Evolutionary conservation across 179 eudicot species (phyloP), one percentile per base, ranked within the genome.

Genomic region (Heliamphora ciliata): DNA sequence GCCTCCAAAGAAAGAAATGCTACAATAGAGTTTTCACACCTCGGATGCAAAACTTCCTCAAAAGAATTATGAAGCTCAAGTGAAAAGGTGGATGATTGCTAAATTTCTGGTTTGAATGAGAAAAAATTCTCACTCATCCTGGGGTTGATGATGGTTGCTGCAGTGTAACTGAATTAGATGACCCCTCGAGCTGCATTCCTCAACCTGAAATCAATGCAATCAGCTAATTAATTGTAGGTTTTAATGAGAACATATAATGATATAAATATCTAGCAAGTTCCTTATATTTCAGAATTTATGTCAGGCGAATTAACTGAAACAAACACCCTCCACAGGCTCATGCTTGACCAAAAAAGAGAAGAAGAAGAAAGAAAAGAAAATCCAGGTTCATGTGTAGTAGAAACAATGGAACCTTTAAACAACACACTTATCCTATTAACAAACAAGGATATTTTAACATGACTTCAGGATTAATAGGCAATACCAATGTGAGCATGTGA

Each of bases 171-270:
- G 91, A 82, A 91, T 88, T 15, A 89, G 77, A 60, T 90, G 92
- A 60, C 94, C 93, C 87, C 90, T 84, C 74, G 89, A 84, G 81
- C 92, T 88, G 83, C 92, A 90, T 73, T 91, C 94, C 76, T 87
- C 88, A 75, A 87, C 86, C 94, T 91, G 90, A 74, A 84, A 84
- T 63, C 59, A 46, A 21, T 58, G 47, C 46, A 70, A 50, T 40
- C 14, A 21, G 40, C 10, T 40, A 64, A 60, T 18, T 59, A 17
- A 47, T 46, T 2, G 54, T 14, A 8, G 18, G 47, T 6, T 18
- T 21, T 31, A 60, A 31, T 46, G 52, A 46, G 51, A 44, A 58
- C 1, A 63, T 48, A 47, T 4, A 0, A 78, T 47, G 70, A 21
- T 58, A n/a, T 24, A 46, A 60, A n/a, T 31, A 31, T 31, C 18